Conservation (phyloP, 495 filamentous ascomycete species). For the Pyronema domesticum region DNA sequence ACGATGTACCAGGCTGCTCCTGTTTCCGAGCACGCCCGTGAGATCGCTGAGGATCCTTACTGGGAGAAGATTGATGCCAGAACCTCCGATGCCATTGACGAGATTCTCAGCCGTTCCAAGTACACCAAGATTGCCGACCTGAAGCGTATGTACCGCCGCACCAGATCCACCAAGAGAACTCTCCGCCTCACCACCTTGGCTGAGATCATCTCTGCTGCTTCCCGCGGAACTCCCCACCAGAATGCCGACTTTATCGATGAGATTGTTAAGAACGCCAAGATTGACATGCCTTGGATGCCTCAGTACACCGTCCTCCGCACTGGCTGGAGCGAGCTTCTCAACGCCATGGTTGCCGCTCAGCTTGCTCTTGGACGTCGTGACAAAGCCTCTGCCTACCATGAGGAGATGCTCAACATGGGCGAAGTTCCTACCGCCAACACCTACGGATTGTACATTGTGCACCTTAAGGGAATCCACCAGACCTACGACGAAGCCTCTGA, state of each 20-base stretch:
- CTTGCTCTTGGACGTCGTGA: constrained; percentile 64
- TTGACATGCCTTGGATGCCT: constrained; percentile 65
- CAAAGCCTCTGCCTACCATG: constrained; percentile 68
- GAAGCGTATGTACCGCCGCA: constrained; percentile 67
- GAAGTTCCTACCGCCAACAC: constrained; percentile 89
- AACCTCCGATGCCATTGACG: constrained; percentile 73
- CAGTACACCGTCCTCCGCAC: constrained; percentile 73
- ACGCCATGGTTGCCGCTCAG: constrained; percentile 89
- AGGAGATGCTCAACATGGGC: constrained; percentile 66
- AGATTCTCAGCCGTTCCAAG: constrained; percentile 55
- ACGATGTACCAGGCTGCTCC: background rate
- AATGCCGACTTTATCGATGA: constrained; percentile 59
- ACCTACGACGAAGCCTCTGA: constrained; percentile 95
- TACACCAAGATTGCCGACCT: constrained; percentile 62
- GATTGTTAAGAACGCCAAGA: constrained; percentile 67
- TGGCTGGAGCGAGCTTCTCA: constrained; percentile 79
- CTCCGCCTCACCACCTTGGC: constrained; percentile 91
- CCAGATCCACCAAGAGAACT: constrained; percentile 78
- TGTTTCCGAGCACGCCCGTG: constrained; percentile 6
- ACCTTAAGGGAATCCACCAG: constrained; percentile 86
- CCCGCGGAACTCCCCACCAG: constrained; percentile 49
- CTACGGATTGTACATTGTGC: constrained; percentile 95
- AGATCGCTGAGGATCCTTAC: constrained; percentile 55
- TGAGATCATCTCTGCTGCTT: constrained; percentile 80
- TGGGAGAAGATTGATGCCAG: constrained; percentile 76